Conservation (phyloP, 1,139 yeast species). For the Blastobotrys persicus region DNA sequence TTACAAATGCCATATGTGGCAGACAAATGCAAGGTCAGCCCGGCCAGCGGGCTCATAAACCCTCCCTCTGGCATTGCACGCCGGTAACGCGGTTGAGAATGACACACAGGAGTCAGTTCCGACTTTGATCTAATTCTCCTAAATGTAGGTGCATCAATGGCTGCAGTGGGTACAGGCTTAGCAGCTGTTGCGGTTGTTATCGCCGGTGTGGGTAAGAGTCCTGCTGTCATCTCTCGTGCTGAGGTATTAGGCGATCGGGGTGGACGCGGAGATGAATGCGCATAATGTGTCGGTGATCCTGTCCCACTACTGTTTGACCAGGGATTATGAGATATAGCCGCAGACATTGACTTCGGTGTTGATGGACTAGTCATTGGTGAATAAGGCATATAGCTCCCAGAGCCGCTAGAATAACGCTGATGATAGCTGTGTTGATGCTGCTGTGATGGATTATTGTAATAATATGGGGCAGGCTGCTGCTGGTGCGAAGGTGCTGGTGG, state of each 20-base stretch:
- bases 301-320: not conserved
- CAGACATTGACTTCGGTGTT: slow-evolving; percentile 4
- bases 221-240: slow-evolving; percentile 1
- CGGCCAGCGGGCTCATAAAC: slow-evolving; percentile 81
- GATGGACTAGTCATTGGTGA: slow-evolving; percentile 2
- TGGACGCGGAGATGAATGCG: slow-evolving; percentile 2
- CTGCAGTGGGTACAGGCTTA: slow-evolving; percentile 5
- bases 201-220: slow-evolving; percentile 1
- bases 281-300: not conserved
- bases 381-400: slow-evolving; percentile 1
- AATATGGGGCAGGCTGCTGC: slow-evolving; percentile 14
- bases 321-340: slow-evolving; percentile 8
- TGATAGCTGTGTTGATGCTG: slow-evolving; percentile 9
- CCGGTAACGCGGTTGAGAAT: slow-evolving; percentile 70
- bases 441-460: slow-evolving; percentile 11
- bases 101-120: slow-evolving; percentile 63
- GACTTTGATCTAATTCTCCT: slow-evolving; percentile 43
- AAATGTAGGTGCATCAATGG: slow-evolving; percentile 42
- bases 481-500: slow-evolving; percentile 20
- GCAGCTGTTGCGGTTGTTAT: slow-evolving; percentile 9
- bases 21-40: slow-evolving; percentile 72
- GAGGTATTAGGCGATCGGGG: slow-evolving; percentile 7
- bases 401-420: slow-evolving; percentile 5
- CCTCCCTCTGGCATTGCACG: slow-evolving; percentile 77
- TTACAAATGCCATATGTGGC: slow-evolving; percentile 85